Base-by-base conservation (phyloP, 768 basidiomycete species). In the Solioccasus polychromus region DNA sequence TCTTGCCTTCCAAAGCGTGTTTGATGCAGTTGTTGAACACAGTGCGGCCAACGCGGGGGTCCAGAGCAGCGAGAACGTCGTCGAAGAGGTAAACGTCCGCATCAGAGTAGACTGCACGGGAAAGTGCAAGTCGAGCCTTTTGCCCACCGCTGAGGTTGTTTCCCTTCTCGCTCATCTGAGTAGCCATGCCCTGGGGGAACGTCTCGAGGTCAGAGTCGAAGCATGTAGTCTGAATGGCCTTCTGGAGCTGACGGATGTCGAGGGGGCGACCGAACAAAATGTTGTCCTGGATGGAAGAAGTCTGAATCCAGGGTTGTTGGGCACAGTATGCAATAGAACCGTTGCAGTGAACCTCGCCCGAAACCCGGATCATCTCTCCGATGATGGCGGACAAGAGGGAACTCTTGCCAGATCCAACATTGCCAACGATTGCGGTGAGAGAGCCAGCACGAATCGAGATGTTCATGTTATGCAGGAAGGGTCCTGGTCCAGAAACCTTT, bases 101-200 rank as follows among this genome's bases (percentile, higher is more conserved):
- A 37, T 67, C 55, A 5, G 69, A 68, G 46, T 76, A 76, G 12
- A 76, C 60, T 4, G 74, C 74, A 23, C 75, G 65, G 23, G 75
- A 74, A 28, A 76, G 60, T 4, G 70, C 66, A 20, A 77, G 66
- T 26, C 76, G 61, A 6, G 76, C 76, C 54, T 75, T 77, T 54
- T 77, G 76, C 28, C 76, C 76, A 34, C 76, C 76, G 46, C 66
- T 69, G 23, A 54, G 58, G 39, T 70, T 76, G 36, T 67, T 62
- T 26, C 74, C 74, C 48, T 74, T 74, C 51, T 76, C 74, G 24
- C 72, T 75, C 48, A 76, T 66, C 53, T 76, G 71, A 2, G 75
- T 76, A 29, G 60, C 62, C 52, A 63, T 55, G 19, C 62, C 62
- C 29, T 52, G 42, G 3, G 63, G 60, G 45, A 64, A 59, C 0